Evolutionary conservation across 2,329 filamentous ascomycete species (phyloP).

Genomic region (Graphilbum fragrans): DNA sequence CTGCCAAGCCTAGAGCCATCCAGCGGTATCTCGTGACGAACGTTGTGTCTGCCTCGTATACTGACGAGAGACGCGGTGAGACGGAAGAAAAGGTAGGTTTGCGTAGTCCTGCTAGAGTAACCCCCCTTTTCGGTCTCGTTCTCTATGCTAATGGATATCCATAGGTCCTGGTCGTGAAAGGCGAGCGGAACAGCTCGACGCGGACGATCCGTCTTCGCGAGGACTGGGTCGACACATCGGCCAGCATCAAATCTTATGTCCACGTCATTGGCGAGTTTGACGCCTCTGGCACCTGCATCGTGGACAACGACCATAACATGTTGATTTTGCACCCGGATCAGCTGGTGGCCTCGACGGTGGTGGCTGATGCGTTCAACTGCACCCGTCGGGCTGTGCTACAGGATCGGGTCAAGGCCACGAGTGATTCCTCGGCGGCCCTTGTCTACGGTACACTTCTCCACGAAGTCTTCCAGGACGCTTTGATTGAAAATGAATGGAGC

Average conservation of each 20-base stretch:
- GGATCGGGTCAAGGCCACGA: constrained; percentile 86
- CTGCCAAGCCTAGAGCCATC: constrained; percentile 58
- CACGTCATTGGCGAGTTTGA: constrained; percentile 78
- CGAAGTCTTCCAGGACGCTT: constrained; percentile 85
- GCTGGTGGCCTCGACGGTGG: constrained; percentile 84
- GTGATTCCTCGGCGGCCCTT: constrained; percentile 65
- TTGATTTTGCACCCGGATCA: constrained; percentile 91
- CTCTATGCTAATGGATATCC: no score
- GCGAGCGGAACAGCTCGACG: constrained; percentile 55
- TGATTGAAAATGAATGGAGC: constrained; percentile 76
- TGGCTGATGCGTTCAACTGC: constrained; percentile 93
- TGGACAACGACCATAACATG: constrained; percentile 74
- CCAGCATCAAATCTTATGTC: constrained; percentile 58
- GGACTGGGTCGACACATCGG: constrained; percentile 72
- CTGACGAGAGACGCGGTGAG: constrained; percentile 45
- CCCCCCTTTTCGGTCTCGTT: no score
- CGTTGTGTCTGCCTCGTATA: constrained; percentile 58
- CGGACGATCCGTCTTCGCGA: constrained; percentile 67
- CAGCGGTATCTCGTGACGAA: constrained; percentile 77
- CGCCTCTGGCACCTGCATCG: constrained; percentile 56
- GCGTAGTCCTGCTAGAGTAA: no score
- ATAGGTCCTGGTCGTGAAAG: constrained; percentile 70
- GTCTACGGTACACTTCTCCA: constrained; percentile 91
- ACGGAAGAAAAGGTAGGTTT: constrained; percentile 60
- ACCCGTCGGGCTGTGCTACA: constrained; percentile 84